phyloP scores from a whole-genome alignment of 345 rosid species.

The Citrus cavaleriei region DNA sequence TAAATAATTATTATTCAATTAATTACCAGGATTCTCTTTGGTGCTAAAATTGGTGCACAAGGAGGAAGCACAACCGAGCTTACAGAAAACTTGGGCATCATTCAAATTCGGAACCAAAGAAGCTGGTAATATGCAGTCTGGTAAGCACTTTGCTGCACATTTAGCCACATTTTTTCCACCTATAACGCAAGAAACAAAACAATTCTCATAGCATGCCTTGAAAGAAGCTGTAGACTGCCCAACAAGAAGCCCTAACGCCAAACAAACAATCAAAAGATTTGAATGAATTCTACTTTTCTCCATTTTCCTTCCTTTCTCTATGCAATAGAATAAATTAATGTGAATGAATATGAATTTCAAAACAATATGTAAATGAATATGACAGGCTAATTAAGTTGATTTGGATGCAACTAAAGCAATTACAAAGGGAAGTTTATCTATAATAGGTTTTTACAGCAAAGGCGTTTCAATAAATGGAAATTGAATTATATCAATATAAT shows the following conservation, averaged over 20 bases:
- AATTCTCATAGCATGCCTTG: slow-evolving; percentile 20
- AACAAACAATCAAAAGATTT: slow-evolving; percentile 2
- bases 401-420: too few relatives aligned
- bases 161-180: neutral
- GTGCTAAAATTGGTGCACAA: slow-evolving; percentile 29
- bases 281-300: neutral
- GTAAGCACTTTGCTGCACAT: slow-evolving; percentile 19
- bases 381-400: too few relatives aligned
- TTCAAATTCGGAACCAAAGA: neutral
- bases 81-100: slow-evolving; percentile 19
- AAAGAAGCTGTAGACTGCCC: too few relatives aligned
- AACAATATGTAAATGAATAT: too few relatives aligned
- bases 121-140: slow-evolving; percentile 17
- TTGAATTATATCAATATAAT: neutral
- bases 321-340: too few relatives aligned
- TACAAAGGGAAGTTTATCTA: too few relatives aligned
- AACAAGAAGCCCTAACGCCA: slow-evolving; percentile 19
- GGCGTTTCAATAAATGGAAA: neutral
- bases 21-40: slow-evolving; percentile 20
- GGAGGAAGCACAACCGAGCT: slow-evolving; percentile 31
- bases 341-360: too few relatives aligned
- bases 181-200: slow-evolving; percentile 23
- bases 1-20: too few relatives aligned
- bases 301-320: neutral
- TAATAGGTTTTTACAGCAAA: neutral